These are phyloP conservation scores for Saksenaea vasiformis DNA, from an alignment of 371 early-diverging fungal species.

Conservation along the genomic window DNA sequence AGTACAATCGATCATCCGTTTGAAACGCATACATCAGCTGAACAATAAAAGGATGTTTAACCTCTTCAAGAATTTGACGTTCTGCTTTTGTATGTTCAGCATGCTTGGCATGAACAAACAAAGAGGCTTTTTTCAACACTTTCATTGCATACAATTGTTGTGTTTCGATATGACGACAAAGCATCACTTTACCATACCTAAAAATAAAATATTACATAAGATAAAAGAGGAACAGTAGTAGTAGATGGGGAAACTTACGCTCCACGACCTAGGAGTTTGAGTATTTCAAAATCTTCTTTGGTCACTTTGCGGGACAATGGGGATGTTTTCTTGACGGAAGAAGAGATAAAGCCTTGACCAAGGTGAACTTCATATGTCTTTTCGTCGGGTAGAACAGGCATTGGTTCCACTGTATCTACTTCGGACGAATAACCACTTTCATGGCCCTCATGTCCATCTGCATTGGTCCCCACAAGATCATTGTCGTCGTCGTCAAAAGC, in stretches of 20 bases:
- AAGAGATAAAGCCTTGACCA: conserved; percentile 36
- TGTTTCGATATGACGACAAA: conserved; percentile 37
- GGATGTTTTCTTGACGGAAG: conserved; percentile 30
- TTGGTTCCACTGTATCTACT: conserved; percentile 36
- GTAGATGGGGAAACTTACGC: conserved; percentile 55
- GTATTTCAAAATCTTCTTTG: conserved; percentile 87
- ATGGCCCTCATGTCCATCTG: conserved; percentile 9
- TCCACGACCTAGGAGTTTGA: conserved; percentile 95
- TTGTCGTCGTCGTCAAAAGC: conserved; percentile 46
- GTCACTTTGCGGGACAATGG: conserved; percentile 51
- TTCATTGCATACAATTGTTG: conserved; percentile 86
- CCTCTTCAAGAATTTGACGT: conserved; percentile 74
- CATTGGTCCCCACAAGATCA: conserved; percentile 9
- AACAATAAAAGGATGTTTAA: conserved; percentile 94
- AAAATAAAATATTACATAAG: not conserved
- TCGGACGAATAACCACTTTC: conserved; percentile 48
- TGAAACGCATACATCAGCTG: conserved; percentile 95
- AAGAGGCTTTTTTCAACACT: conserved; percentile 85
- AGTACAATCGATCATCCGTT: conserved; percentile 80
- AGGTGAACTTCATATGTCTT: conserved; percentile 43
- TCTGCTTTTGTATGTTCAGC: conserved; percentile 77
- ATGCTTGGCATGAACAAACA: conserved; percentile 73
- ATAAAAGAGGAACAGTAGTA: conserved; percentile 2
- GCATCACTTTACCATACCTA: conserved; percentile 49
- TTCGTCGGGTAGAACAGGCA: conserved; percentile 28